Evolutionary conservation across 768 basidiomycete species (phyloP).

Genomic region (Terana coerulea): DNA sequence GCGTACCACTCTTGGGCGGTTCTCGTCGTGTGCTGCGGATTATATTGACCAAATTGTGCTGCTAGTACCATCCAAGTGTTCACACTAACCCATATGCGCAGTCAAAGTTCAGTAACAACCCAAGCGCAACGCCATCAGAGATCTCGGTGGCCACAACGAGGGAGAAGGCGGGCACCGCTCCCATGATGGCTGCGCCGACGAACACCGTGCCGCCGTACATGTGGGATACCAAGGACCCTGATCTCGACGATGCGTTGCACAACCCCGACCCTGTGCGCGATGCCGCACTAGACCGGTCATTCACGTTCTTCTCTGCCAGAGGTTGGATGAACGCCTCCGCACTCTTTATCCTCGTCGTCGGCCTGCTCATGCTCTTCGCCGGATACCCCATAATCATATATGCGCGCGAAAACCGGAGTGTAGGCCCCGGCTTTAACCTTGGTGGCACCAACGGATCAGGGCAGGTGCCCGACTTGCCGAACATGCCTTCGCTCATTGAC

Average conservation of each 20-base stretch:
- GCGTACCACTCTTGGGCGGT: constrained; percentile 9
- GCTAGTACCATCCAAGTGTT: constrained; percentile 55
- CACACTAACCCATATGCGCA: constrained; percentile 41
- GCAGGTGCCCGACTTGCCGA: constrained; percentile 76
- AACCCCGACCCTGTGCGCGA: constrained; percentile 80
- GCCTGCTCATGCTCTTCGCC: constrained; percentile 76
- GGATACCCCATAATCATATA: constrained; percentile 82
- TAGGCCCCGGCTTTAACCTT: constrained; percentile 66
- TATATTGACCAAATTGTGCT: background rate
- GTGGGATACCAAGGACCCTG: constrained; percentile 79
- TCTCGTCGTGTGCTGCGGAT: background rate
- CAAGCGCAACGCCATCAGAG: constrained; percentile 33
- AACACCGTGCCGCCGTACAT: constrained; percentile 63
- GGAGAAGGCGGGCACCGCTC: constrained; percentile 30
- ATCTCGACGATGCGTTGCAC: constrained; percentile 87
- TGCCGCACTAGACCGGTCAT: constrained; percentile 52
- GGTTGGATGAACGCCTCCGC: constrained; percentile 82
- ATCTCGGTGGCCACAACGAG: constrained; percentile 34
- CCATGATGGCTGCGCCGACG: constrained; percentile 33
- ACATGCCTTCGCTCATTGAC: constrained; percentile 73
- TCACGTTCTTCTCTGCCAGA: constrained; percentile 73
- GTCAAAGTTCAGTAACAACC: constrained; percentile 54
- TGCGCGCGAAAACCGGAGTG: constrained; percentile 28
- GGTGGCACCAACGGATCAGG: constrained; percentile 86
- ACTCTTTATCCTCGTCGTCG: constrained; percentile 62